A percentile compares a stretch with the other conserved stretches of the same genome.
phyloP scores from a whole-genome alignment of 2,329 filamentous ascomycete genomes.

The Ophiostoma ips region DNA sequence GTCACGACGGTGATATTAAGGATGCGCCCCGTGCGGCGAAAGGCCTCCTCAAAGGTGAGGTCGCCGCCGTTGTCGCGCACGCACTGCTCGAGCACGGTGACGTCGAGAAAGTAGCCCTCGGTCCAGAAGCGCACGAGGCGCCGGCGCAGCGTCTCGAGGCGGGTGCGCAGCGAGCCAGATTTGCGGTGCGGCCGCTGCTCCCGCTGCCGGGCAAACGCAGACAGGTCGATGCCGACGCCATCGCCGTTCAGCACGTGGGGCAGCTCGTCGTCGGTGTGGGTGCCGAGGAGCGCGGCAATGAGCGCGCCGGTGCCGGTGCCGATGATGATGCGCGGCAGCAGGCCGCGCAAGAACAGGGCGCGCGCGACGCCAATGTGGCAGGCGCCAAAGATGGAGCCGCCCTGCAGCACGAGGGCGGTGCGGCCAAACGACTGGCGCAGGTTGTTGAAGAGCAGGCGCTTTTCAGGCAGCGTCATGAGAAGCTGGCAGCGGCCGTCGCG shows the following conservation, averaged over 20 bases:
- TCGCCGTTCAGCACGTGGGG: constrained; percentile 63
- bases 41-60: constrained; percentile 86
- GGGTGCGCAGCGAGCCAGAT: background rate
- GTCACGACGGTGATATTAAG: constrained; percentile 86
- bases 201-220: too few relatives aligned
- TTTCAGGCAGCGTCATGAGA: constrained; percentile 22
- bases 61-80: constrained; percentile 77
- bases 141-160: constrained; percentile 46
- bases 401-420: constrained; percentile 74
- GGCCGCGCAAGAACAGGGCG: constrained; percentile 63
- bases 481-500: constrained; percentile 8
- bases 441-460: constrained; percentile 76
- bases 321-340: constrained; percentile 80
- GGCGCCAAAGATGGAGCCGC: constrained; percentile 80
- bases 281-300: constrained; percentile 75
- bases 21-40: constrained; percentile 68
- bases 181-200: background rate
- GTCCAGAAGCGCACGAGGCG: constrained; percentile 54
- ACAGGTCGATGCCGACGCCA: constrained; percentile 71
- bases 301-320: constrained; percentile 83
- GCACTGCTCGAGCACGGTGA: constrained; percentile 67
- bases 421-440: constrained; percentile 79
- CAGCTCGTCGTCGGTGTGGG: constrained; percentile 77
- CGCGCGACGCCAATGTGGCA: constrained; percentile 87
- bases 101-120: constrained; percentile 75